Percentiles rank a stretch among this genome's conserved stretches.
These are phyloP conservation scores for Trypanosoma mega DNA, from an alignment of 208 protist genomes.

Conservation along the genomic window DNA sequence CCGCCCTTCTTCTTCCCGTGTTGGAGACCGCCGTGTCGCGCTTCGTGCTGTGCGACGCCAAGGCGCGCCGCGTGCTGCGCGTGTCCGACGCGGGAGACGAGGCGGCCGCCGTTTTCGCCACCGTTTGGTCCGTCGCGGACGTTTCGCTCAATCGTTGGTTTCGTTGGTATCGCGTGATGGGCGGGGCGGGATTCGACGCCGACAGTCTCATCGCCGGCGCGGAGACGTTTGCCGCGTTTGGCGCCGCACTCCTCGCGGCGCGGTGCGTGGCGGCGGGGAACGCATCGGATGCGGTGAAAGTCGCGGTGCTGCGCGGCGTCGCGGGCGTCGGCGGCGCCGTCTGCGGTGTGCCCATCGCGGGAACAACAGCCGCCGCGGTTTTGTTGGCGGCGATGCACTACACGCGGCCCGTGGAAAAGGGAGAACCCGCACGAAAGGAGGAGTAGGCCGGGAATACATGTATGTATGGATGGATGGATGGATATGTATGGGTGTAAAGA, in stretches of 20 bases:
- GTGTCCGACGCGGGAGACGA: constrained; percentile 40
- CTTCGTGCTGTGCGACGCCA: constrained; percentile 54
- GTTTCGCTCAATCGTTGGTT: constrained; percentile 72
- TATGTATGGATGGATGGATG: neutral
- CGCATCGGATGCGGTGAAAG: constrained; percentile 3
- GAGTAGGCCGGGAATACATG: neutral
- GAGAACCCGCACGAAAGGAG: neutral
- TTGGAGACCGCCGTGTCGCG: constrained; percentile 45
- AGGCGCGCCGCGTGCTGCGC: constrained; percentile 49
- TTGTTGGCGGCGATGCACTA: neutral
- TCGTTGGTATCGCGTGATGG: constrained; percentile 65
- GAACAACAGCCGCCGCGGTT: constrained; percentile 6
- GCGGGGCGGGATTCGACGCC: constrained; percentile 51
- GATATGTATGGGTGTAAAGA: neutral
- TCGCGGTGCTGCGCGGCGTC: constrained; percentile 13
- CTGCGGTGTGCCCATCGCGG: neutral
- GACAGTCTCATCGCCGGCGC: constrained; percentile 42
- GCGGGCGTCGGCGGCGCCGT: constrained; percentile 6
- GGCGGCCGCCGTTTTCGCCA: constrained; percentile 43
- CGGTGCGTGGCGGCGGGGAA: constrained; percentile 28
- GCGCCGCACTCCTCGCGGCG: constrained; percentile 41
- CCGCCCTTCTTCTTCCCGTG: constrained; percentile 44
- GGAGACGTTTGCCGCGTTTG: constrained; percentile 49
- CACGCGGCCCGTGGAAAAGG: neutral
- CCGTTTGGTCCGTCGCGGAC: constrained; percentile 54